These are phyloP conservation scores for Mycena epipterygia DNA, from an alignment of 768 basidiomycete species.

Conservation along the genomic window DNA sequence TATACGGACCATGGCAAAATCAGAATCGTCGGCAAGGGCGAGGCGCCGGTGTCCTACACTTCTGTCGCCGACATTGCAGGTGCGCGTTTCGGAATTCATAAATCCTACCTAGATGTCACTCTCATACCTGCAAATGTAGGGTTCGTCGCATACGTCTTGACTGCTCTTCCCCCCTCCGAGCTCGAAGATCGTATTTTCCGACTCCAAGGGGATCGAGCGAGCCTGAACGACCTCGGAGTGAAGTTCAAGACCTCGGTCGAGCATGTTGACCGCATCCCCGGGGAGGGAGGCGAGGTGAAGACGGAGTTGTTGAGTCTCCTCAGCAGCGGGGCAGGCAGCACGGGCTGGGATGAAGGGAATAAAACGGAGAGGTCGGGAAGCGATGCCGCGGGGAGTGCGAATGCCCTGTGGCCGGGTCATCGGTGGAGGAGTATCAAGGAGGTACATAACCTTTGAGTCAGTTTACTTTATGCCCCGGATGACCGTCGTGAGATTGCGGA, in stretches of 20 bases:
- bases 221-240: background rate
- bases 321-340: background rate
- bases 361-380: background rate
- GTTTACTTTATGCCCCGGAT: too few relatives aligned
- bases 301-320: background rate
- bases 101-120: background rate
- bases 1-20: background rate
- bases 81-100: background rate
- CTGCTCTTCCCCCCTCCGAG: conserved; percentile 1
- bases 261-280: background rate
- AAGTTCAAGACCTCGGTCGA: background rate
- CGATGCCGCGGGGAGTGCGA: too few relatives aligned
- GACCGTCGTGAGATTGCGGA: too few relatives aligned
- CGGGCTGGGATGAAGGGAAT: background rate
- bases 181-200: conserved; percentile 14
- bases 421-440: background rate
- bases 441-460: background rate
- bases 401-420: too few relatives aligned
- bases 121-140: too few relatives aligned
- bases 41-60: background rate
- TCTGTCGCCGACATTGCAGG: background rate
- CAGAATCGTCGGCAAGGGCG: background rate
- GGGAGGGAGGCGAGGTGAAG: background rate
- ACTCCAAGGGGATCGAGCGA: conserved; percentile 8
- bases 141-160: background rate